Conservation (phyloP, 1,139 yeast species). For the Torulaspora globosa region DNA sequence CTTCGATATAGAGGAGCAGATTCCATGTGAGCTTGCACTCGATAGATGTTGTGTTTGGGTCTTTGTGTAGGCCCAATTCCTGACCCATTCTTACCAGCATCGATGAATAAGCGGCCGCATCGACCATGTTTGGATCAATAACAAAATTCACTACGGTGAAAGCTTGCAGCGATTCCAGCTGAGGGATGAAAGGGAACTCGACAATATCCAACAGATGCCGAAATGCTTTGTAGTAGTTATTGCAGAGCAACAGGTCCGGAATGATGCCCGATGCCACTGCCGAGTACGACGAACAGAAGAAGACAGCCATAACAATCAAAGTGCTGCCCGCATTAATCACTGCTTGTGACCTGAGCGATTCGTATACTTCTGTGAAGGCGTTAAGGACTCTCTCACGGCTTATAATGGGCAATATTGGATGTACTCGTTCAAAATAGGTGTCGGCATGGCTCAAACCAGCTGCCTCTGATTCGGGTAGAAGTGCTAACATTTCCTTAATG, state of each 20-base stretch:
- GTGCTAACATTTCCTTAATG: slow-evolving; percentile 18
- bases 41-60: slow-evolving; percentile 1
- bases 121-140: slow-evolving; percentile 32
- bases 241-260: slow-evolving; percentile 22
- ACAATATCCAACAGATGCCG: slow-evolving; percentile 18
- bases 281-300: slow-evolving; percentile 28
- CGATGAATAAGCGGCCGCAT: slow-evolving; percentile 25
- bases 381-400: slow-evolving; percentile 10
- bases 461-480: slow-evolving; percentile 20
- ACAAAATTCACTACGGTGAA: slow-evolving; percentile 26
- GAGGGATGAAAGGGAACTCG: slow-evolving; percentile 24
- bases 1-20: slow-evolving; percentile 29
- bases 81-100: slow-evolving; percentile 30
- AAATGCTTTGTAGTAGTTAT: slow-evolving; percentile 26
- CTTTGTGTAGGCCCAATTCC: slow-evolving; percentile 25
- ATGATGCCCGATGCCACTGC: slow-evolving; percentile 26
- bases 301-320: slow-evolving; percentile 21
- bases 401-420: slow-evolving; percentile 30
- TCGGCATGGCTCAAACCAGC: slow-evolving; percentile 20
- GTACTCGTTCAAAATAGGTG: slow-evolving; percentile 22
- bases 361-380: slow-evolving; percentile 13
- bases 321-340: slow-evolving; percentile 15
- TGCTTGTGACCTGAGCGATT: slow-evolving; percentile 5
- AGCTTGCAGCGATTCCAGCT: slow-evolving; percentile 24
- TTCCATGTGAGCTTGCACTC: slow-evolving; percentile 25